A percentile compares a stretch with the other conserved stretches of the same genome.
These are phyloP conservation scores for Hypericum androsaemum DNA, from an alignment of 345 rosid species.

Conservation along the genomic window DNA sequence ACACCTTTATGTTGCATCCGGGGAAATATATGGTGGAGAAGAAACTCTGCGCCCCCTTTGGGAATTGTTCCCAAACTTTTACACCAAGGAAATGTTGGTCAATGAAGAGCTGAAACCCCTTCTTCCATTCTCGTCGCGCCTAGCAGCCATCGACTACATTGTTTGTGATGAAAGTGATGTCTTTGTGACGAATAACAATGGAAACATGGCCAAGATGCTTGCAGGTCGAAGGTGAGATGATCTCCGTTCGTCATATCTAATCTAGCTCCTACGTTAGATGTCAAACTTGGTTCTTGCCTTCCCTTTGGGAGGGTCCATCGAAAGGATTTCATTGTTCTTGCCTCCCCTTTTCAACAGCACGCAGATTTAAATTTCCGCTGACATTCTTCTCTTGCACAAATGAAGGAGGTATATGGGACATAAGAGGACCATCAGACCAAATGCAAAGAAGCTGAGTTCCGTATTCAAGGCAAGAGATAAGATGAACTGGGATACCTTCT, in stretches of 20 bases:
- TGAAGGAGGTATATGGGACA: constrained; percentile 90
- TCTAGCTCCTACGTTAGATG: no score
- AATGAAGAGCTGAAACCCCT: constrained; percentile 60
- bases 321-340: no score
- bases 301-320: no score
- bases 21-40: constrained; percentile 97
- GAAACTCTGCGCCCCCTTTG: constrained; percentile 70
- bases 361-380: neutral
- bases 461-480: constrained; percentile 51
- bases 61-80: constrained; percentile 88
- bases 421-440: constrained; percentile 91
- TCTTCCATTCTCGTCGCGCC: constrained; percentile 78
- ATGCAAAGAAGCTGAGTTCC: constrained; percentile 81
- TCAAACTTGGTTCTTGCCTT: neutral
- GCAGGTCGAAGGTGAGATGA: constrained; percentile 86
- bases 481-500: constrained; percentile 77
- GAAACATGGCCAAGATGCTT: constrained; percentile 98
- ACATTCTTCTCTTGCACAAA: neutral
- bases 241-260: no score
- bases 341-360: neutral
- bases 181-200: constrained; percentile 89
- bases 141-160: constrained; percentile 88
- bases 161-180: constrained; percentile 93
- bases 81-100: constrained; percentile 90
- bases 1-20: constrained; percentile 85